These are phyloP conservation scores for Pleurotus cornucopiae DNA, from an alignment of 768 basidiomycete genomes.

Conservation along the genomic window DNA sequence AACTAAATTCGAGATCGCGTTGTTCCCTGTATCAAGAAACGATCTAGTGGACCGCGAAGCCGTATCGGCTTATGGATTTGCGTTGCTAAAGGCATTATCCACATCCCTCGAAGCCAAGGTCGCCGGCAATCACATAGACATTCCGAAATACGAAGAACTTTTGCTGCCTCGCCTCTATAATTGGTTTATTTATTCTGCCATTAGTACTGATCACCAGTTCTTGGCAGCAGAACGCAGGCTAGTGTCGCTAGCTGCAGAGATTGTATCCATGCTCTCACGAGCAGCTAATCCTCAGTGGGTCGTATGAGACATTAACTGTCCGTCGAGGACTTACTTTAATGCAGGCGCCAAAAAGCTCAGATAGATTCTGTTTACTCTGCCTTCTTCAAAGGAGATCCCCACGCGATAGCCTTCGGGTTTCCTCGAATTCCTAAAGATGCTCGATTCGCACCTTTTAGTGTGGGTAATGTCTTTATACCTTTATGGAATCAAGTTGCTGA, in stretches of 20 bases:
- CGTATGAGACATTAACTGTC: not conserved
- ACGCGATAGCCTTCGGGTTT: constrained; percentile 50
- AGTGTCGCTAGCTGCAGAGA: constrained; percentile 55
- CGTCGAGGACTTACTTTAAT: constrained; percentile 1
- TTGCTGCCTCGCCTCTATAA: constrained; percentile 71
- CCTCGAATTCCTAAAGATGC: constrained; percentile 37
- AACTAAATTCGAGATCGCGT: constrained; percentile 73
- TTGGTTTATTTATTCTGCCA: constrained; percentile 45
- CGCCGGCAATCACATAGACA: constrained; percentile 57
- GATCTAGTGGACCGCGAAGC: constrained; percentile 38
- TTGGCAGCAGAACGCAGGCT: constrained; percentile 44
- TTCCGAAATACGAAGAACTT: constrained; percentile 75
- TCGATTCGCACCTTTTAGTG: constrained; percentile 49
- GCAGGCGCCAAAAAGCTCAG: constrained; percentile 66
- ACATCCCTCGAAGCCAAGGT: constrained; percentile 51
- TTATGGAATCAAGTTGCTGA: constrained; percentile 5
- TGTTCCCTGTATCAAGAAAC: constrained; percentile 26
- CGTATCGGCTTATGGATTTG: constrained; percentile 79
- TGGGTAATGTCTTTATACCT: constrained; percentile 20
- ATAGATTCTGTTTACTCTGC: constrained; percentile 46
- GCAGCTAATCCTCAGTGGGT: constrained; percentile 64
- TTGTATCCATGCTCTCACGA: constrained; percentile 67
- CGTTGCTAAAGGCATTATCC: constrained; percentile 68
- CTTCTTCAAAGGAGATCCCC: constrained; percentile 50
- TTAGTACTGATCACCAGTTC: constrained; percentile 21